These are phyloP conservation scores for Vicia villosa DNA, from an alignment of 306 rosid genomes.

Conservation along the genomic window DNA sequence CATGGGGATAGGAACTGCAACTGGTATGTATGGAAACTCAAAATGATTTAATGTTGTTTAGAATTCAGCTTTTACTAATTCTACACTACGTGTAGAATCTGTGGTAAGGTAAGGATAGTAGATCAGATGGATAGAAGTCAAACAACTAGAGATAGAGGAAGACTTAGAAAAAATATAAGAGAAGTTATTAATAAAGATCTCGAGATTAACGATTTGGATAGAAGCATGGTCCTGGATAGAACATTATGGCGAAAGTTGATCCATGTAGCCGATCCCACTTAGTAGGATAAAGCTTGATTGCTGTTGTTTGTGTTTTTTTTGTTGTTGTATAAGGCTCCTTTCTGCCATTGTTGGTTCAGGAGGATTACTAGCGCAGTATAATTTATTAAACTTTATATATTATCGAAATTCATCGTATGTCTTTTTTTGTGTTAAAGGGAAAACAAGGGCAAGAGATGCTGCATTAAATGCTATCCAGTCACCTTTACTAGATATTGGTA, in stretches of 20 bases:
- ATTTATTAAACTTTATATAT: background rate
- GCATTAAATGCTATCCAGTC: slow-evolving; percentile 96
- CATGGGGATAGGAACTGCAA: slow-evolving; percentile 96
- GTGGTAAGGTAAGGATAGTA: too few relatives aligned
- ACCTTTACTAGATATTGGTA: slow-evolving; percentile 89
- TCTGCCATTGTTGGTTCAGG: background rate
- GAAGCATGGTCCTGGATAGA: too few relatives aligned
- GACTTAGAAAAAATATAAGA: too few relatives aligned
- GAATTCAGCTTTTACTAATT: background rate
- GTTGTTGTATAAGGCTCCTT: background rate
- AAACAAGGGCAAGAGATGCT: slow-evolving; percentile 98
- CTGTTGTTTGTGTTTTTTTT: slow-evolving; percentile 5
- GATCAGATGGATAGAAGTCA: too few relatives aligned
- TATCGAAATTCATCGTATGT: slow-evolving; percentile 26
- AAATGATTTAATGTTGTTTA: background rate
- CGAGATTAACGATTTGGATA: too few relatives aligned
- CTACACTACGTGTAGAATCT: background rate
- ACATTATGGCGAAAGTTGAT: too few relatives aligned
- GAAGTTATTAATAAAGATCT: too few relatives aligned
- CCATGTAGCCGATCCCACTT: too few relatives aligned
- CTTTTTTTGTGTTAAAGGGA: slow-evolving; percentile 60
- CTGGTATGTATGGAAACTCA: slow-evolving; percentile 50
- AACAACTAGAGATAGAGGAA: too few relatives aligned
- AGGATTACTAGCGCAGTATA: background rate
- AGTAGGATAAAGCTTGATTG: too few relatives aligned